phyloP scores from a whole-genome alignment of 306 rosid genomes.

The Quillaja saponaria region DNA sequence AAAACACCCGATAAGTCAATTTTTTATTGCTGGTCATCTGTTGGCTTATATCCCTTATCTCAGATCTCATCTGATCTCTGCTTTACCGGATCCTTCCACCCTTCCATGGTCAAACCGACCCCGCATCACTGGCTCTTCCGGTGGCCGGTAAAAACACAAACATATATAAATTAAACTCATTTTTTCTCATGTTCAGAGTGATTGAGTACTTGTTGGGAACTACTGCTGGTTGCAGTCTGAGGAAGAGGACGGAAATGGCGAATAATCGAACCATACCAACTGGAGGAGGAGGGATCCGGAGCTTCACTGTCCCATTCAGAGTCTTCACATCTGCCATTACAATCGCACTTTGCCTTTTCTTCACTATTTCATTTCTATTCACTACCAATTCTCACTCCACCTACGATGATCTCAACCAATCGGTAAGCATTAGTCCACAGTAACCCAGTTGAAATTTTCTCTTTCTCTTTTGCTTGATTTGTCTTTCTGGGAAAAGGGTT shows the following conservation, averaged over 20 bases:
- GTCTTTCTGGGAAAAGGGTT: neutral
- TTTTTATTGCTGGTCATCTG: too few species aligned
- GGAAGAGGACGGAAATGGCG: conserved; percentile 25
- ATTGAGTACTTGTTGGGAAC: conserved; percentile 24
- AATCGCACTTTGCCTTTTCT: conserved; percentile 40
- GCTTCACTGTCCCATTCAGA: conserved; percentile 41
- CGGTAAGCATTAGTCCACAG: conserved; percentile 40
- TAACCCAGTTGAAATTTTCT: neutral
- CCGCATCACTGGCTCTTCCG: too few species aligned
- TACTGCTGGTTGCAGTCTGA: neutral
- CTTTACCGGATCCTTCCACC: too few species aligned
- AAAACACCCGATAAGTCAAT: too few species aligned
- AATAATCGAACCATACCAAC: conserved; percentile 32
- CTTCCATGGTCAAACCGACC: too few species aligned
- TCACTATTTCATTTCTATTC: conserved; percentile 57
- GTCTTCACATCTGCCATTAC: conserved; percentile 41
- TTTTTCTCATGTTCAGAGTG: neutral
- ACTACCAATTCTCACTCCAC: conserved; percentile 47
- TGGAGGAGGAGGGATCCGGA: conserved; percentile 26
- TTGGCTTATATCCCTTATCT: too few species aligned
- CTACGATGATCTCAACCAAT: conserved; percentile 25
- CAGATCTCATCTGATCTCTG: too few species aligned
- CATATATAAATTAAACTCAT: too few species aligned
- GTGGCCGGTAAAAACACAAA: too few species aligned
- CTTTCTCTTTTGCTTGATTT: neutral